These are phyloP conservation scores for Botrytis paeoniae DNA, from an alignment of 2,329 filamentous ascomycete species.

Conservation along the genomic window DNA sequence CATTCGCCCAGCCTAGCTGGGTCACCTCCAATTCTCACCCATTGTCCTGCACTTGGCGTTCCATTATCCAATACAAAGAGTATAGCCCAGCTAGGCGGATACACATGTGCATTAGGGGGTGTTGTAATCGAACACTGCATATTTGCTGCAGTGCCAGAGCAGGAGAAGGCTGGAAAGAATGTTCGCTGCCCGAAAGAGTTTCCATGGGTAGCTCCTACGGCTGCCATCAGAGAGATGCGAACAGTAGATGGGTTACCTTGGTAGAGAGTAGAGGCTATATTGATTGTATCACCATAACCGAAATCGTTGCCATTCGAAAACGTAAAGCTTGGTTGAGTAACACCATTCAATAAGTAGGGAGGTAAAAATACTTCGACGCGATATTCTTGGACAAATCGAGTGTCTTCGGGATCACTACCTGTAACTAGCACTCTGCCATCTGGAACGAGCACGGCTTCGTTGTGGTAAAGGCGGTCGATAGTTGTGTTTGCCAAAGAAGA, in stretches of 20 bases:
- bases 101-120: conserved; percentile 54
- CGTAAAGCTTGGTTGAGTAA: conserved; percentile 51
- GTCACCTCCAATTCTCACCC: conserved; percentile 64
- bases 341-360: conserved; percentile 54
- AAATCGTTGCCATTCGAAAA: conserved; percentile 39
- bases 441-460: conserved; percentile 59
- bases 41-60: conserved; percentile 59
- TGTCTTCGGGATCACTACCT: conserved; percentile 43
- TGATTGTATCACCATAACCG: conserved; percentile 3
- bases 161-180: conserved; percentile 11
- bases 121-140: conserved; percentile 39
- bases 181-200: conserved; percentile 13
- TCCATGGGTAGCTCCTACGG: conserved; percentile 14
- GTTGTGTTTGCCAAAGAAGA: conserved; percentile 63
- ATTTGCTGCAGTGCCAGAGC: not conserved
- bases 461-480: conserved; percentile 62
- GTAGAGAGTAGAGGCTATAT: not conserved
- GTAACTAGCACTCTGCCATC: conserved; percentile 61
- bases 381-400: conserved; percentile 46
- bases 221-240: conserved; percentile 14
- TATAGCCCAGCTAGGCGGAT: conserved; percentile 62
- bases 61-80: conserved; percentile 60
- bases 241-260: not conserved
- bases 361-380: conserved; percentile 63
- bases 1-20: conserved; percentile 59